Base-by-base conservation (phyloP, 805 yeast species). In the Candida suzukii region DNA sequence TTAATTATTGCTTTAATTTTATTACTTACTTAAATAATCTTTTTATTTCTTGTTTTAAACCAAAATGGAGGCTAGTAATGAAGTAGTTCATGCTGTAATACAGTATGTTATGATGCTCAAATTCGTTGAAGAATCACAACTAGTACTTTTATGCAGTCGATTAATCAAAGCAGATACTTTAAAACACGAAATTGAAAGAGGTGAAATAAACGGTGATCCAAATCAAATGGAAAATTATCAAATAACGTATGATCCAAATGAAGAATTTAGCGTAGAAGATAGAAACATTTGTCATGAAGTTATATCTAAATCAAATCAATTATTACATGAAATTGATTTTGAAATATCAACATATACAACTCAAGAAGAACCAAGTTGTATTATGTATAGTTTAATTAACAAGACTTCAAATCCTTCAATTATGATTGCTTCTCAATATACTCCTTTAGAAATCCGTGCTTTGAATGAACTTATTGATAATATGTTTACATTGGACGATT, bases 401-500 rank as follows among this genome's bases (percentile, higher is more conserved):
- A 59, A 65, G 10, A 47, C 53, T 16, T 52, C 61, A 3, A 71
- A 70, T 37, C 70, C 64, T 4, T 48, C 67, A 2, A 64, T 71
- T 19, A 55, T 54, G 31, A 31, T 58, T 37, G 51, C 64, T 49
- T 73, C 66, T 39, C 48, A 38, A 46, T 68, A 58, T 38, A 45
- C 60, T 1, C 60, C 60, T 11, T 57, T 52, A 28, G 68, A 70
- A 63, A 70, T 76, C 44, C 64, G 60, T 35, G 47, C 70, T n/a
- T 64, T 78, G 22, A 77, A 74, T 41, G 64, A 58, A 19, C 53
- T 76, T 6, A 53, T 76, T 16, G 73, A 69, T 22, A 45, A 51
- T 29, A 64, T 65, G 41, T 58, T 70, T 24, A 52, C 51, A n/a
- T 58, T 47, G 8, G 54, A 56, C 4, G 45, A 51, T 30, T 51